phyloP scores from a whole-genome alignment of 2,329 filamentous ascomycete genomes.

The Nemania sp. region DNA sequence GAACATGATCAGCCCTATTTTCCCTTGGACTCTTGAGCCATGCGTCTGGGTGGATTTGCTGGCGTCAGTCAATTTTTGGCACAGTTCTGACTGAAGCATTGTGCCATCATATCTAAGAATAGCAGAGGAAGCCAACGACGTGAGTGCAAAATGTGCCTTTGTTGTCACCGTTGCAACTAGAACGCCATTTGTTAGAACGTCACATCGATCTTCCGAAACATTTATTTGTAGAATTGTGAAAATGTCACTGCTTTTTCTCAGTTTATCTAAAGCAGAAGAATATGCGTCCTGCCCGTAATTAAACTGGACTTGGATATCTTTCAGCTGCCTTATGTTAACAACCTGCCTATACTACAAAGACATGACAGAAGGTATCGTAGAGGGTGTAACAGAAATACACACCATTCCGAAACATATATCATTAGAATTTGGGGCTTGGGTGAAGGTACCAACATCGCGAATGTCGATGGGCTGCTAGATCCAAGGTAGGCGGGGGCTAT shows the following conservation, averaged over 20 bases:
- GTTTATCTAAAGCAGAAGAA: not conserved
- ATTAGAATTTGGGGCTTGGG: not conserved
- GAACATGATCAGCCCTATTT: conserved; percentile 5
- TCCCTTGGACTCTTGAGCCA: conserved; percentile 1
- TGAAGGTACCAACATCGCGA: not conserved
- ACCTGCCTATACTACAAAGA: not conserved
- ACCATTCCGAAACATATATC: conserved; percentile 40
- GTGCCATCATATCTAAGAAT: conserved; percentile 12
- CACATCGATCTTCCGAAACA: conserved; percentile 5
- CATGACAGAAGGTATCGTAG: not conserved
- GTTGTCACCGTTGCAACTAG: conserved; percentile 11
- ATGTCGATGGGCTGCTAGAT: not conserved
- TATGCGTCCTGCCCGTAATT: conserved; percentile 1
- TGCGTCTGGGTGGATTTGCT: not conserved
- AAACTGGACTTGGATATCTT: conserved; percentile 13
- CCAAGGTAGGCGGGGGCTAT: not conserved
- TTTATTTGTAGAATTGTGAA: conserved; percentile 18
- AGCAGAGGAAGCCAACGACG: not conserved
- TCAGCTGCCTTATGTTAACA: conserved; percentile 9
- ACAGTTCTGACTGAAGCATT: not conserved
- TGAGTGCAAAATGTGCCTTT: conserved; percentile 19
- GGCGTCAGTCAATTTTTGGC: not conserved
- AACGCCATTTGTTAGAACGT: conserved; percentile 8
- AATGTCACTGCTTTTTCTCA: not conserved
- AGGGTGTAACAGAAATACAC: not conserved